Evolutionary conservation across 83 land plant species (phyloP).

Genomic region (Thuja plicata): DNA sequence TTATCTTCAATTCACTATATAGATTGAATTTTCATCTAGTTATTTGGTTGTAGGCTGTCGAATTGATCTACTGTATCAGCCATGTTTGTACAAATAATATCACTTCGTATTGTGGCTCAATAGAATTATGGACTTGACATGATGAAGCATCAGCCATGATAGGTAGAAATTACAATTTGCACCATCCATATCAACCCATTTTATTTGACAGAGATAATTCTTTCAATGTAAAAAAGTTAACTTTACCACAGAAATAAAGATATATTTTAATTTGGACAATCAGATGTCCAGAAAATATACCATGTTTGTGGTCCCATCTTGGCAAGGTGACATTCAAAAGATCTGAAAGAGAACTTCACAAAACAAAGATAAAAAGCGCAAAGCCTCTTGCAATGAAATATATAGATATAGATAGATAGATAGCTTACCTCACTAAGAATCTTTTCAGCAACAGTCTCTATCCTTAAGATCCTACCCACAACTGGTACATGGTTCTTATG

Average conservation of each 20-base stretch:
- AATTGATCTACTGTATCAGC: neutral
- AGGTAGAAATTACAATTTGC: neutral
- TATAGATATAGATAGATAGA: neutral
- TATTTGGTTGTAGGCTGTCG: neutral
- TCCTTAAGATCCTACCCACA: slow-evolving; percentile 81
- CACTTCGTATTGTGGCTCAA: neutral
- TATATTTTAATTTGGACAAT: neutral
- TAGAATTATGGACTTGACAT: neutral
- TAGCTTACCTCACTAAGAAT: slow-evolving; percentile 73
- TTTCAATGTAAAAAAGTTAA: neutral
- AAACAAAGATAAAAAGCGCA: neutral
- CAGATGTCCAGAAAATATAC: neutral
- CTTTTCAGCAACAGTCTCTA: slow-evolving; percentile 82
- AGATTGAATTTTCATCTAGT: neutral
- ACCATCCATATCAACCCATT: neutral
- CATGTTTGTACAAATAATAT: neutral
- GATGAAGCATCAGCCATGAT: neutral
- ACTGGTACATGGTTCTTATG: slow-evolving; percentile 57
- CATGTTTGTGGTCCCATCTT: neutral
- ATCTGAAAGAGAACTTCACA: neutral
- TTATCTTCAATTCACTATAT: neutral
- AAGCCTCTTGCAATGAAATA: neutral
- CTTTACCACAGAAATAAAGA: neutral
- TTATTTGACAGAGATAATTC: neutral
- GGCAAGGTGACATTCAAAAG: slow-evolving; percentile 1